Conservation (phyloP, 768 basidiomycete genomes). For the Amanita inopinata region DNA sequence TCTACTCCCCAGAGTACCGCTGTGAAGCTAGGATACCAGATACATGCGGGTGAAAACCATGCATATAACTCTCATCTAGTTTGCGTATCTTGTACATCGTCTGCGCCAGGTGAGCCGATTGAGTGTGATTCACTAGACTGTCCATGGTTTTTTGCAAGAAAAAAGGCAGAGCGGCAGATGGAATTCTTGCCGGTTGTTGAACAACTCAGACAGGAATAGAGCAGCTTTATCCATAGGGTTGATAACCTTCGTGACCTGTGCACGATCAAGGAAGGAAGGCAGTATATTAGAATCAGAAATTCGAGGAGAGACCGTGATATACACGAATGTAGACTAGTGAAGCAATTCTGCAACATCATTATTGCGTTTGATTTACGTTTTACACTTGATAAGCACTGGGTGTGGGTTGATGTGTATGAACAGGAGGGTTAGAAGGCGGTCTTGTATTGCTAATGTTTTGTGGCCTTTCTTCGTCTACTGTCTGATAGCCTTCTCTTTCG, state of each 20-base stretch:
- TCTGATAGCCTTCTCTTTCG: slow-evolving; percentile 51
- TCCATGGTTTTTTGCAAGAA: slow-evolving; percentile 68
- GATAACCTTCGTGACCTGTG: slow-evolving; percentile 2
- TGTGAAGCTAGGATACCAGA: slow-evolving; percentile 43
- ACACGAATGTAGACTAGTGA: neutral
- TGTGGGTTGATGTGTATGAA: slow-evolving; percentile 17
- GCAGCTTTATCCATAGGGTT: too few relatives aligned
- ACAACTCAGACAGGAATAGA: too few relatives aligned
- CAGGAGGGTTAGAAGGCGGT: slow-evolving; percentile 17
- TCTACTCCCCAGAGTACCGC: slow-evolving; percentile 42
- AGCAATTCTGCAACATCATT: neutral
- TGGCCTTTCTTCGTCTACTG: slow-evolving; percentile 42
- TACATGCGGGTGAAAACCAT: slow-evolving; percentile 44
- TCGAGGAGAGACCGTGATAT: neutral
- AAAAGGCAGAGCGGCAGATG: slow-evolving; percentile 39
- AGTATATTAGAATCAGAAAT: too few relatives aligned
- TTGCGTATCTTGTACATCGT: slow-evolving; percentile 62
- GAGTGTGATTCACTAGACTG: slow-evolving; percentile 84
- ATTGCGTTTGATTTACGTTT: slow-evolving; percentile 19
- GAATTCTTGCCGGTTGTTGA: slow-evolving; percentile 25
- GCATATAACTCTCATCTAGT: slow-evolving; percentile 51
- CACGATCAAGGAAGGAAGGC: neutral
- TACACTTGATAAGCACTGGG: slow-evolving; percentile 32
- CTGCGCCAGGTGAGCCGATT: slow-evolving; percentile 46
- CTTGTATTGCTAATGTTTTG: slow-evolving; percentile 10